Conservation (phyloP, 2,329 filamentous ascomycete species). For the Fusarium sp. region DNA sequence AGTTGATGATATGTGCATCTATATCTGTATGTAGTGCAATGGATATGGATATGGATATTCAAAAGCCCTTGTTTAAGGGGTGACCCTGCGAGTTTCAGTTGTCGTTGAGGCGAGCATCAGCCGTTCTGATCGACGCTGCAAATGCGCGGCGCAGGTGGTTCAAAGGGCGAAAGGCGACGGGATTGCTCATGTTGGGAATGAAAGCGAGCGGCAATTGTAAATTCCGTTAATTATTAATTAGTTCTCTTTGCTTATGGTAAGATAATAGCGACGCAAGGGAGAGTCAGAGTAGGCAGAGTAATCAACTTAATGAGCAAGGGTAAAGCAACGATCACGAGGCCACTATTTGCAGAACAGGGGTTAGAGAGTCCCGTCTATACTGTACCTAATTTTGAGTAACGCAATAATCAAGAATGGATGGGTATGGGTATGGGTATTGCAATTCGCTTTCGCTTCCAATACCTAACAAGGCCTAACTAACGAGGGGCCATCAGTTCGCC, state of each 20-base stretch:
- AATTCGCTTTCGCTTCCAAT: slow-evolving; percentile 20
- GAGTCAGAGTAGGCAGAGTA: not conserved
- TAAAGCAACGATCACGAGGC: slow-evolving; percentile 45
- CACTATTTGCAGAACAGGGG: slow-evolving; percentile 40
- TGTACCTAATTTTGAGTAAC: slow-evolving; percentile 31
- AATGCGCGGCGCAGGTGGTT: slow-evolving; percentile 14
- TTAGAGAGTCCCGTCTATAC: not conserved
- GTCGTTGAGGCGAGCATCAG: slow-evolving; percentile 33
- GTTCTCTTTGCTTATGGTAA: slow-evolving; percentile 14
- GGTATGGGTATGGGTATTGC: not conserved
- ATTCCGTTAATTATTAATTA: slow-evolving; percentile 9
- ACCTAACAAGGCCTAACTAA: not conserved
- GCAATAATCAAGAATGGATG: slow-evolving; percentile 8
- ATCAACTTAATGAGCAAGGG: slow-evolving; percentile 31
- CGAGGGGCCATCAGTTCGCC: slow-evolving; percentile 11
- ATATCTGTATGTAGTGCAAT: not conserved
- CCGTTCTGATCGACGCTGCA: slow-evolving; percentile 34
- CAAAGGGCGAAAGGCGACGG: slow-evolving; percentile 7
- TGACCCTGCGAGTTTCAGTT: slow-evolving; percentile 36
- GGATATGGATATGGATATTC: not conserved
- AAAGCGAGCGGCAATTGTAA: not conserved
- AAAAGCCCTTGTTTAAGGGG: slow-evolving; percentile 18
- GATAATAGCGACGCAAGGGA: slow-evolving; percentile 36
- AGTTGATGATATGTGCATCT: not conserved
- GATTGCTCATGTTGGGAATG: slow-evolving; percentile 14